Base-by-base conservation (phyloP, 257 asterid species). In the Leonotis leonurus region DNA sequence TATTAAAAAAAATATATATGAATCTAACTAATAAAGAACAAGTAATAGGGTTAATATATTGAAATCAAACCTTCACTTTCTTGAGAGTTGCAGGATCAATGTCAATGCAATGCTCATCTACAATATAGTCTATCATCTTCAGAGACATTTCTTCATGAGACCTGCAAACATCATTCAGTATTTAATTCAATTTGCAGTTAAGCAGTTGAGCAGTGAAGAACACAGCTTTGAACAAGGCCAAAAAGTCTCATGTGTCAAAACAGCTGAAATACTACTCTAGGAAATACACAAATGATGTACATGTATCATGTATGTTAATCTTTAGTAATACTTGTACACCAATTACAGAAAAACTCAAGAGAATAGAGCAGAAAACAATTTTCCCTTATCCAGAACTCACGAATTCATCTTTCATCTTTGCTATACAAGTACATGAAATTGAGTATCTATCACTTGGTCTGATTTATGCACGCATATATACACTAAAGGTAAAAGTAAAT, bases 111-210 rank as follows among this genome's bases (percentile, higher is more conserved):
- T 91, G 94, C 67, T 81, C 85, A 67, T 88, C 94, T 45, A 88
- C 98, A 53, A 88, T 71, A 75, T 77, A 79, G 64, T 81, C 92
- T 71, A 88, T 85, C 95, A 88, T 85, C 81, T 76, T 82, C 80
- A 75, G 69, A 69, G 96, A 90, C 95, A 88, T 90, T 54, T 88
- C 95, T 78, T 90, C 98, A 73, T 88, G 98, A 57, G 88, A 85
- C 98, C 96, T 90, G 85, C 60, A 80, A 44, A 56, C 53, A 21
- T 56, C 45, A 61, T 60, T 71, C 62, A 36, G 2, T 64, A 55
- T 70, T 53, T 65, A 21, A 59, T 29, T 50, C 10, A 11, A 46
- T 55, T 3, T 64, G 51, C 49, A 26, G 55, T 79, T 57, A 44
- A 58, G 33, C 33, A n/a, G n/a, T 32, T 32, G 8, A 32, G 62